Conservation (phyloP, 495 filamentous ascomycete genomes). For the Xylaria cubensis region DNA sequence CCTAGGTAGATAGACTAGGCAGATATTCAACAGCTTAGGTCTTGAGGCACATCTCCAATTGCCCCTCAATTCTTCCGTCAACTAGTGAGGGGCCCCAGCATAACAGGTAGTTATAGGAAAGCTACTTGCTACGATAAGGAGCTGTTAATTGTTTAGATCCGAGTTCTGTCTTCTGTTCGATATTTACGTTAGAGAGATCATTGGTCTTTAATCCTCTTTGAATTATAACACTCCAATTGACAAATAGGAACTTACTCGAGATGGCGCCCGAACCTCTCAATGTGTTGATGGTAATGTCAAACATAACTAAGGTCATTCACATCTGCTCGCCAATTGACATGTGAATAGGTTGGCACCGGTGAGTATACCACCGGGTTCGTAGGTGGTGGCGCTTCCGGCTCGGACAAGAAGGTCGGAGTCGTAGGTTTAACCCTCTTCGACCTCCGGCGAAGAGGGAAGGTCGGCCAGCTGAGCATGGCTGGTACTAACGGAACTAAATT, state of each 20-base stretch:
- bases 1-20: background rate
- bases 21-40: background rate
- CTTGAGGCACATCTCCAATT: conserved; percentile 33
- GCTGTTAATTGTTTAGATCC: background rate
- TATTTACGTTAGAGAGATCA: background rate
- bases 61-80: conserved; percentile 49
- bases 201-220: background rate
- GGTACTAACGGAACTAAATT: conserved; percentile 88
- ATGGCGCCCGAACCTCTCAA: conserved; percentile 72
- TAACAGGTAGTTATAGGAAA: conserved; percentile 16
- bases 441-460: conserved; percentile 84
- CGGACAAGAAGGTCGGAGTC: conserved; percentile 93
- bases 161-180: background rate
- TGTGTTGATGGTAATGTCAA: conserved; percentile 78
- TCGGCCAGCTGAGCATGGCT: conserved; percentile 85
- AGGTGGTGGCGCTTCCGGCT: conserved; percentile 74
- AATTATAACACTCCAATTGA: background rate
- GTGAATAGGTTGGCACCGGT: conserved; percentile 76
- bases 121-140: conserved; percentile 6
- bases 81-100: conserved; percentile 19
- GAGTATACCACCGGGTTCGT: conserved; percentile 96
- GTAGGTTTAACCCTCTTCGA: conserved; percentile 92
- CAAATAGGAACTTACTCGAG: conserved; percentile 32
- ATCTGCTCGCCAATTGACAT: conserved; percentile 34
- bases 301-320: background rate